phyloP scores from a whole-genome alignment of 495 filamentous ascomycete species.

The Halenospora varia region DNA sequence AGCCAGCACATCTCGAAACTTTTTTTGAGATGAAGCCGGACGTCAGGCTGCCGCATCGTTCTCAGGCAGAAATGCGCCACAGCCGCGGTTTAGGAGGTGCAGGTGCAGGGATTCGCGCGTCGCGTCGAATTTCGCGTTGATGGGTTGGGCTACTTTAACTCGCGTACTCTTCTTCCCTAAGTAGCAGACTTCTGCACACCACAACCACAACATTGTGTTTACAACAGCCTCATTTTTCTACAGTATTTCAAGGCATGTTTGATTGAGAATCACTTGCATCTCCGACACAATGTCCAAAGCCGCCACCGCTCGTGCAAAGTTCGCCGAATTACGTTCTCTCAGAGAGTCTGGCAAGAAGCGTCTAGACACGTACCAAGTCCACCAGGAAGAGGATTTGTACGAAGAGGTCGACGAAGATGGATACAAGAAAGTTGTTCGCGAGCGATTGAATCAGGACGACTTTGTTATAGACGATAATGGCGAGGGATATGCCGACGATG shows the following conservation, averaged over 20 bases:
- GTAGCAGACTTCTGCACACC: neutral
- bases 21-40: neutral
- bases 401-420: constrained; percentile 96
- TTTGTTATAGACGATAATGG: constrained; percentile 96
- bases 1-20: constrained; percentile 1
- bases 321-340: constrained; percentile 81
- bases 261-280: constrained; percentile 9
- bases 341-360: constrained; percentile 87
- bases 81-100: neutral
- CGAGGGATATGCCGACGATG: constrained; percentile 92
- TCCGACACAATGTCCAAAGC: constrained; percentile 36
- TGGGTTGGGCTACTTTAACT: constrained; percentile 1
- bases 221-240: neutral
- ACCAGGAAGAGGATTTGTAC: constrained; percentile 81
- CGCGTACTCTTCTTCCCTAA: neutral
- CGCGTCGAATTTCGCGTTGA: constrained; percentile 2
- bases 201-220: too few species aligned
- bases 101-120: constrained; percentile 10
- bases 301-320: constrained; percentile 40
- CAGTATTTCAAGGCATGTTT: constrained; percentile 6
- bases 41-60: neutral
- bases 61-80: neutral
- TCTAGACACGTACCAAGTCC: constrained; percentile 81
- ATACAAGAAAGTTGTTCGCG: constrained; percentile 92
- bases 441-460: constrained; percentile 88